Percentiles rank a stretch among this genome's conserved stretches.
phyloP scores from a whole-genome alignment of 2,329 filamentous ascomycete species.

The Talaromyces sp. region DNA sequence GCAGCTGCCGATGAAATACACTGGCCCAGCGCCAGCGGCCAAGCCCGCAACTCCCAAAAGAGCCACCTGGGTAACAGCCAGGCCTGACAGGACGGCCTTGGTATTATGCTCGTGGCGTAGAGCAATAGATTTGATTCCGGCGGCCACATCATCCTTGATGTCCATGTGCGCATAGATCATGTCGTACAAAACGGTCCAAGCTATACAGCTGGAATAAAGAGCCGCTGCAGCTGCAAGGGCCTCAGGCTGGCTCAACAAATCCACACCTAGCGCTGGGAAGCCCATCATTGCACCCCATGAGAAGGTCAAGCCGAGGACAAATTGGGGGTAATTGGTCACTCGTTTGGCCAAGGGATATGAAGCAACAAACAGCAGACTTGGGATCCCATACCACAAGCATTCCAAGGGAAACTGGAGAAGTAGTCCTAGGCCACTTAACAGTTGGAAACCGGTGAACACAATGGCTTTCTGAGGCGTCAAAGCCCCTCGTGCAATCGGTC shows the following conservation, averaged over 20 bases:
- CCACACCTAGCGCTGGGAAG: constrained; percentile 41
- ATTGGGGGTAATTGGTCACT: constrained; percentile 50
- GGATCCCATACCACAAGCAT: constrained; percentile 40
- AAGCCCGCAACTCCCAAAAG: constrained; percentile 41
- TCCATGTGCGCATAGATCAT: constrained; percentile 51
- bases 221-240: constrained; percentile 34
- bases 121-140: constrained; percentile 49
- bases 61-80: constrained; percentile 38
- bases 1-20: constrained; percentile 55
- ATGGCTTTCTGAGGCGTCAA: constrained; percentile 41
- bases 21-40: constrained; percentile 50
- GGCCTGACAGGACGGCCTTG: constrained; percentile 37
- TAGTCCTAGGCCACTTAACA: constrained; percentile 37
- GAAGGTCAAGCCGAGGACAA: constrained; percentile 48
- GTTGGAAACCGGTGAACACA: constrained; percentile 40
- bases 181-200: constrained; percentile 48
- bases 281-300: constrained; percentile 49
- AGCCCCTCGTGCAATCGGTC: constrained; percentile 50
- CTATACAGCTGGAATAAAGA: constrained; percentile 43
- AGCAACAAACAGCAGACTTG: constrained; percentile 40
- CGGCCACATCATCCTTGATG: constrained; percentile 45
- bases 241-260: constrained; percentile 35
- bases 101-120: constrained; percentile 44
- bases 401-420: constrained; percentile 39
- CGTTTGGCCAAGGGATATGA: constrained; percentile 51